Conservation (phyloP, 306 rosid species). For the Begonia masoniana region DNA sequence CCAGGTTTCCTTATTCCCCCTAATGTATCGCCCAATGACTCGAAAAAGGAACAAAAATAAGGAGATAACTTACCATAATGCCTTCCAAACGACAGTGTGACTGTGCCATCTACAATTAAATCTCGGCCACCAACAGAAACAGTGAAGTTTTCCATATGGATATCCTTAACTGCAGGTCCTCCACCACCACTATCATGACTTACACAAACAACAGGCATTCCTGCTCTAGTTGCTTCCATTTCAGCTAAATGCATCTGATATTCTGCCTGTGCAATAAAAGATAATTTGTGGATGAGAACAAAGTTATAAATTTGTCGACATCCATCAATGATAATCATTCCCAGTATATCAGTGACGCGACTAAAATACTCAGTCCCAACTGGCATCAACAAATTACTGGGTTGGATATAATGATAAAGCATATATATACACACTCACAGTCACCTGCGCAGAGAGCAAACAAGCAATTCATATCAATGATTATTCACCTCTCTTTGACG, state of each 20-base stretch:
- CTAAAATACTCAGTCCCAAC: too few species aligned
- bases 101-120: slow-evolving; percentile 79
- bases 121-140: slow-evolving; percentile 97
- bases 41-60: not conserved
- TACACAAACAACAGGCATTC: slow-evolving; percentile 81
- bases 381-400: too few species aligned
- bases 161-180: slow-evolving; percentile 69
- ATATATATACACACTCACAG: too few species aligned
- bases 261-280: slow-evolving; percentile 38
- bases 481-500: slow-evolving; percentile 87
- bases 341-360: not conserved
- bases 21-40: not conserved
- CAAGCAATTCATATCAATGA: not conserved
- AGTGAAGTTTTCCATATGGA: slow-evolving; percentile 76
- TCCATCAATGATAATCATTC: not conserved
- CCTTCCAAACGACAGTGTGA: slow-evolving; percentile 87
- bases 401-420: too few species aligned
- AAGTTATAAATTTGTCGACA: too few species aligned
- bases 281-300: not conserved
- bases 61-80: slow-evolving; percentile 61
- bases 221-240: slow-evolving; percentile 90
- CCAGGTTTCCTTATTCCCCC: too few species aligned
- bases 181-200: slow-evolving; percentile 62
- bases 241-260: slow-evolving; percentile 79
- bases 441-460: too few species aligned